A percentile compares a stretch with the other conserved stretches of the same genome.
These are phyloP conservation scores for Eimeria necatrix DNA, from an alignment of 169 alveolate genomes.

Conservation along the genomic window DNA sequence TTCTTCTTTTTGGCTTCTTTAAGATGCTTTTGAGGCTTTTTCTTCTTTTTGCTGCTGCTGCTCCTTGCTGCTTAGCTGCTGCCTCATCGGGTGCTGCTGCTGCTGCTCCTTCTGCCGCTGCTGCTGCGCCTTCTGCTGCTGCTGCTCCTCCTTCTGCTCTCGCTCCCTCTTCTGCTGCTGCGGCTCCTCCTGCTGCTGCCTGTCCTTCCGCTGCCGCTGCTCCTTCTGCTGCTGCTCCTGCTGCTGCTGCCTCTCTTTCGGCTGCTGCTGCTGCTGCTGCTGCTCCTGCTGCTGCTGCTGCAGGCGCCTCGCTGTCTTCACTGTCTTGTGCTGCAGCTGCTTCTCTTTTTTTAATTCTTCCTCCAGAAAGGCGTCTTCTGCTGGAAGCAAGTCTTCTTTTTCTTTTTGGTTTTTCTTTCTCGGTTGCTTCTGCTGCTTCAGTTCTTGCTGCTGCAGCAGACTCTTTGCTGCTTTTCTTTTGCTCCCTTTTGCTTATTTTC, in stretches of 20 bases:
- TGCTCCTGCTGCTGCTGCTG: background rate
- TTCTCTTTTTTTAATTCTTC: background rate
- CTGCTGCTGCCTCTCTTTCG: background rate
- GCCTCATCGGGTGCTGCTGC: background rate
- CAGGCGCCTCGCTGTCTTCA: background rate
- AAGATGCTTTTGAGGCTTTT: background rate
- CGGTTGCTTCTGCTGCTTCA: background rate
- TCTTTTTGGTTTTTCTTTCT: background rate
- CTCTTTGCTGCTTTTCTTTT: background rate
- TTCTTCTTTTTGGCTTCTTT: background rate
- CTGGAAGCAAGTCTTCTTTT: background rate
- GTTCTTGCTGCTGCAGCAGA: background rate
- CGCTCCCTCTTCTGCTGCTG: background rate
- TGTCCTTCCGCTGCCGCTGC: background rate
- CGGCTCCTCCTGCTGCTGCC: background rate
- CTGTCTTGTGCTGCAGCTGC: background rate
- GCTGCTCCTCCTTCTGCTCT: background rate
- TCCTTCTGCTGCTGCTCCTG: background rate
- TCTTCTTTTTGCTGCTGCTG: background rate
- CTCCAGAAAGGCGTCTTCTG: background rate
- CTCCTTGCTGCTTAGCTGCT: background rate
- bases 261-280: background rate
- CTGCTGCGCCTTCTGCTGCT: background rate
- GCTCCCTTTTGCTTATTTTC: no score
- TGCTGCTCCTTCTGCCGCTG: background rate